phyloP scores from a whole-genome alignment of 164 flowering plant species.

The Kalanchoe fedtschenkoi region DNA sequence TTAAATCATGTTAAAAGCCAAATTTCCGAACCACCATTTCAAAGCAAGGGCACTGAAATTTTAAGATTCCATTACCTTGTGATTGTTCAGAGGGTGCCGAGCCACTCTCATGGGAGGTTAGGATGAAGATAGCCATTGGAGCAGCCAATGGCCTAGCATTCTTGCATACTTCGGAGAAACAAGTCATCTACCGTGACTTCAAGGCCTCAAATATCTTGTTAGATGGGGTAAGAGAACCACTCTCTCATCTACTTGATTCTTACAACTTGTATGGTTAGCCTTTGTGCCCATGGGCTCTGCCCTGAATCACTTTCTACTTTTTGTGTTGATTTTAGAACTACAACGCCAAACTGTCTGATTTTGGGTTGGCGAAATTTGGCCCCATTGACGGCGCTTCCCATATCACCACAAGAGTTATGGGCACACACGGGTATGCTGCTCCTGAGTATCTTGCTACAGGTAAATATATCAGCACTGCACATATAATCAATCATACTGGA shows the following conservation, averaged over 20 bases:
- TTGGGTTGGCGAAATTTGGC: slow-evolving; percentile 7
- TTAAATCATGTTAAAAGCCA: too few relatives aligned
- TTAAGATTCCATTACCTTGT: too few relatives aligned
- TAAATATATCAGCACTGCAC: neutral
- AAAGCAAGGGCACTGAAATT: too few relatives aligned
- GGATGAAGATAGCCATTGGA: slow-evolving; percentile 48
- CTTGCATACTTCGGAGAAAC: slow-evolving; percentile 42
- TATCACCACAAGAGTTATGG: slow-evolving; percentile 3
- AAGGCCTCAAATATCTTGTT: slow-evolving; percentile 62
- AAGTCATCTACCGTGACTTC: slow-evolving; percentile 56
- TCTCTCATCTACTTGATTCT: neutral
- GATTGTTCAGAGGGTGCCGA: slow-evolving; percentile 25
- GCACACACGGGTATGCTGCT: slow-evolving; percentile 6
- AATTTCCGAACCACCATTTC: too few relatives aligned
- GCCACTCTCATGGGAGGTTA: slow-evolving; percentile 47
- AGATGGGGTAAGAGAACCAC: slow-evolving; percentile 37
- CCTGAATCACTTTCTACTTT: too few relatives aligned
- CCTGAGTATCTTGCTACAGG: slow-evolving; percentile 5
- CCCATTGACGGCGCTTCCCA: slow-evolving; percentile 2
- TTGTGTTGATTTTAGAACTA: neutral
- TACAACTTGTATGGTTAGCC: neutral
- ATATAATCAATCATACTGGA: too few relatives aligned
- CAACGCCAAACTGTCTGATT: slow-evolving; percentile 5
- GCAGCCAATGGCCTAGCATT: slow-evolving; percentile 66
- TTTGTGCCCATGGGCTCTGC: too few relatives aligned